phyloP scores from a whole-genome alignment of 2,329 filamentous ascomycete genomes.

The Fusarium circinatum region DNA sequence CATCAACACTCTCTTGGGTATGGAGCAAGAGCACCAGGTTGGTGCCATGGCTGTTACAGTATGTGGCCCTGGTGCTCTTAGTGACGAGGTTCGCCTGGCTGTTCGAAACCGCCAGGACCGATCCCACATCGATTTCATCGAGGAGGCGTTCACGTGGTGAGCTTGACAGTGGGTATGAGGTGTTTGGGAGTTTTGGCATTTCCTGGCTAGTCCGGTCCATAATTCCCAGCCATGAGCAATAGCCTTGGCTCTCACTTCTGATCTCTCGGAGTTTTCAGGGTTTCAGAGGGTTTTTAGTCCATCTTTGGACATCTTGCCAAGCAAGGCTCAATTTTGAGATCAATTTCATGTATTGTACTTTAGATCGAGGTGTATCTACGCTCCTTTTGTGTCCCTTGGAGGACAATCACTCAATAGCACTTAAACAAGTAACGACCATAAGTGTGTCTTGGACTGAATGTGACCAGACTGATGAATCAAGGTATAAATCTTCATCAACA shows the following conservation, averaged over 20 bases:
- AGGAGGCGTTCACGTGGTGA: slow-evolving; percentile 78
- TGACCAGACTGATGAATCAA: neutral
- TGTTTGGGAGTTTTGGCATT: slow-evolving; percentile 9
- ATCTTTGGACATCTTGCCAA: slow-evolving; percentile 29
- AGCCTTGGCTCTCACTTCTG: neutral
- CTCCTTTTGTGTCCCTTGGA: slow-evolving; percentile 18
- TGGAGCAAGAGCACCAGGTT: slow-evolving; percentile 79
- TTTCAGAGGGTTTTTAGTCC: slow-evolving; percentile 17
- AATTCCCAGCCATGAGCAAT: neutral
- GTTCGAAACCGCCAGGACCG: slow-evolving; percentile 72
- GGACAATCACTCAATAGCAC: slow-evolving; percentile 6
- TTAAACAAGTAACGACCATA: slow-evolving; percentile 3
- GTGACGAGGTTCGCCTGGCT: slow-evolving; percentile 77
- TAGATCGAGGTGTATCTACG: slow-evolving; percentile 36
- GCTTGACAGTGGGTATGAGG: neutral
- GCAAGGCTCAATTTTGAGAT: slow-evolving; percentile 32
- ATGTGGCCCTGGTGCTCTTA: slow-evolving; percentile 78
- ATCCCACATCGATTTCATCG: slow-evolving; percentile 79
- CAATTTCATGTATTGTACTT: slow-evolving; percentile 40
- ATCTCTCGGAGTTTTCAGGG: slow-evolving; percentile 2
- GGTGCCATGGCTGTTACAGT: slow-evolving; percentile 79
- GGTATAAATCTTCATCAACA: neutral
- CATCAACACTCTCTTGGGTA: slow-evolving; percentile 75
- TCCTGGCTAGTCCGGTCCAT: slow-evolving; percentile 16
- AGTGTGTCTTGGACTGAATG: neutral